A percentile compares a stretch with the other conserved stretches of the same genome.
These are phyloP conservation scores for Vinca major DNA, from an alignment of 305 asterid species.

Conservation along the genomic window DNA sequence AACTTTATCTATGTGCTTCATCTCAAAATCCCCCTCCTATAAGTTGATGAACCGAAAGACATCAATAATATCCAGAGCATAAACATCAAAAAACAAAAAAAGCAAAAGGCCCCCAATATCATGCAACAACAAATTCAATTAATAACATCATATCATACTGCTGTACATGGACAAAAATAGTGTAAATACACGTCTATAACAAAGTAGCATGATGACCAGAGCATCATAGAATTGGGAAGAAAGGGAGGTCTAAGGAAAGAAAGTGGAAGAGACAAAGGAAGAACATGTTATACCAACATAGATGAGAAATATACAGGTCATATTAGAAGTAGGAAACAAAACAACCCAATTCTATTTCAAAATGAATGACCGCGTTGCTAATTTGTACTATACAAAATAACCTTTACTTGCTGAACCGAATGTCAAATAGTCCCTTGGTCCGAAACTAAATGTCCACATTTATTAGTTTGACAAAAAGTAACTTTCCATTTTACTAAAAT, in stretches of 20 bases:
- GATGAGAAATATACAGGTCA: not conserved
- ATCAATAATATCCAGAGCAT: not conserved
- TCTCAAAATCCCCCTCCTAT: conserved; percentile 80
- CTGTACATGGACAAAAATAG: not conserved
- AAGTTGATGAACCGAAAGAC: conserved; percentile 11
- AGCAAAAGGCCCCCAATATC: not conserved
- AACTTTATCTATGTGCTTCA: conserved; percentile 61
- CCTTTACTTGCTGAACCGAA: not conserved
- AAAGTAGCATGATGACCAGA: not conserved
- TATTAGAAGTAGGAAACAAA: not conserved
- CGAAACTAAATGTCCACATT: too few species aligned
- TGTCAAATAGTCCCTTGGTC: too few species aligned
- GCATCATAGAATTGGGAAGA: too few species aligned
- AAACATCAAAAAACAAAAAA: not conserved
- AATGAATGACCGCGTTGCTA: not conserved
- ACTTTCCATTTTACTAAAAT: too few species aligned
- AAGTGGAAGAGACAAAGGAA: not conserved
- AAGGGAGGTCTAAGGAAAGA: not conserved
- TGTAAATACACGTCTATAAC: not conserved
- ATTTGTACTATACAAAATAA: not conserved
- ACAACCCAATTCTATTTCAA: not conserved
- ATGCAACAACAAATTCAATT: not conserved
- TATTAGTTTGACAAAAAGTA: too few species aligned
- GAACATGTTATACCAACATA: not conserved
- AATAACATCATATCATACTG: not conserved